Conservation (phyloP, 2,329 filamentous ascomycete species). For the Sordariomycetes sp. region DNA sequence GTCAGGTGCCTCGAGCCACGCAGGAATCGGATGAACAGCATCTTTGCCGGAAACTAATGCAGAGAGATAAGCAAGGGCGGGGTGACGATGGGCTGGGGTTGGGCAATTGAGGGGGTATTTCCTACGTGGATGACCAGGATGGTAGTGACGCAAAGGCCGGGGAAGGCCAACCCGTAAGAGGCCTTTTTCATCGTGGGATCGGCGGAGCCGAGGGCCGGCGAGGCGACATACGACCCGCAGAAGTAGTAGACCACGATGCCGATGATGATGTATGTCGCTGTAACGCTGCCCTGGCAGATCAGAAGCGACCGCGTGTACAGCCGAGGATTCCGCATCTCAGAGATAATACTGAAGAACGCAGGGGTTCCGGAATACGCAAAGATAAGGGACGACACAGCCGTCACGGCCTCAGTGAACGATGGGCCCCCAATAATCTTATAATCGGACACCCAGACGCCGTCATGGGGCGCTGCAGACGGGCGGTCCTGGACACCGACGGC, state of each 20-base stretch:
- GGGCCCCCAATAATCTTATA: slow-evolving; percentile 16
- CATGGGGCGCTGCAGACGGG: neutral
- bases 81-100: too few relatives aligned
- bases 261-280: slow-evolving; percentile 20
- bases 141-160: slow-evolving; percentile 16
- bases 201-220: slow-evolving; percentile 23
- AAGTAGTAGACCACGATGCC: slow-evolving; percentile 31
- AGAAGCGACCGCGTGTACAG: slow-evolving; percentile 16
- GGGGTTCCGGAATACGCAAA: slow-evolving; percentile 25
- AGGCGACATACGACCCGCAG: slow-evolving; percentile 33
- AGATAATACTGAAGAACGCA: slow-evolving; percentile 19
- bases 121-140: slow-evolving; percentile 17
- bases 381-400: slow-evolving; percentile 19
- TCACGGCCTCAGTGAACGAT: slow-evolving; percentile 15
- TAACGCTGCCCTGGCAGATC: slow-evolving; percentile 14
- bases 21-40: slow-evolving; percentile 17
- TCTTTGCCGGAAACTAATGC: slow-evolving; percentile 13
- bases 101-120: neutral
- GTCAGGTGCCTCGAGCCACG: slow-evolving; percentile 17
- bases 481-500: neutral
- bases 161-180: slow-evolving; percentile 19
- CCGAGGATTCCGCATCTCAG: slow-evolving; percentile 21
- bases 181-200: neutral
- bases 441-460: neutral
- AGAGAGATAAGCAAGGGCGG: slow-evolving; percentile 1